Evolutionary conservation across 345 rosid genomes (phyloP).

Genomic region (Linum tenue): DNA sequence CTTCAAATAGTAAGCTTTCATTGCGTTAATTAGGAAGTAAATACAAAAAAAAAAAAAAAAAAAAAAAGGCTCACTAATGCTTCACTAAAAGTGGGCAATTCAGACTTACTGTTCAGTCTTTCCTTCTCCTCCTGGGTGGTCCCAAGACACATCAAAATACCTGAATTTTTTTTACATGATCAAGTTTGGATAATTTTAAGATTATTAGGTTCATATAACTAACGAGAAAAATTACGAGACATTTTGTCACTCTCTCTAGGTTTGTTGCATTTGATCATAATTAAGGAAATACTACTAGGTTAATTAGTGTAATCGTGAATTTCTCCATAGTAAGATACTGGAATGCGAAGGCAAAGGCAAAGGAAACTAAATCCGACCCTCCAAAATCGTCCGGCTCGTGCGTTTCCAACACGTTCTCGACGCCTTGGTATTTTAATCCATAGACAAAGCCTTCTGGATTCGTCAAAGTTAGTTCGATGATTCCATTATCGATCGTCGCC

Average conservation of each 20-base stretch:
- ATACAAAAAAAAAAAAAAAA: background rate
- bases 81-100: background rate
- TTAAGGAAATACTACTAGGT: too few relatives aligned
- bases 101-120: constrained; percentile 24
- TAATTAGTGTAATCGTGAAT: background rate
- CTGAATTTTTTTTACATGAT: constrained; percentile 18
- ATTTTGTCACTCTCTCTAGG: too few relatives aligned
- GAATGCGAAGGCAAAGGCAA: background rate
- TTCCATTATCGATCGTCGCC: constrained; percentile 65
- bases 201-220: background rate
- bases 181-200: too few relatives aligned
- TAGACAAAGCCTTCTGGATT: constrained; percentile 48
- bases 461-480: constrained; percentile 47
- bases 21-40: background rate
- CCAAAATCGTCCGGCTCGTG: constrained; percentile 23
- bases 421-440: constrained; percentile 51
- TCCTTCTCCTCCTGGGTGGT: constrained; percentile 24
- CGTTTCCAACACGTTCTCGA: constrained; percentile 43
- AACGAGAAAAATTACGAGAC: background rate
- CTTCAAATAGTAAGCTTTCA: constrained; percentile 22
- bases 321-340: background rate
- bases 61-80: background rate
- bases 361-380: constrained; percentile 34
- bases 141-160: constrained; percentile 86
- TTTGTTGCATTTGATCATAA: too few relatives aligned